Base-by-base conservation (phyloP, 164 flowering plant species). In the Taxillus chinensis region DNA sequence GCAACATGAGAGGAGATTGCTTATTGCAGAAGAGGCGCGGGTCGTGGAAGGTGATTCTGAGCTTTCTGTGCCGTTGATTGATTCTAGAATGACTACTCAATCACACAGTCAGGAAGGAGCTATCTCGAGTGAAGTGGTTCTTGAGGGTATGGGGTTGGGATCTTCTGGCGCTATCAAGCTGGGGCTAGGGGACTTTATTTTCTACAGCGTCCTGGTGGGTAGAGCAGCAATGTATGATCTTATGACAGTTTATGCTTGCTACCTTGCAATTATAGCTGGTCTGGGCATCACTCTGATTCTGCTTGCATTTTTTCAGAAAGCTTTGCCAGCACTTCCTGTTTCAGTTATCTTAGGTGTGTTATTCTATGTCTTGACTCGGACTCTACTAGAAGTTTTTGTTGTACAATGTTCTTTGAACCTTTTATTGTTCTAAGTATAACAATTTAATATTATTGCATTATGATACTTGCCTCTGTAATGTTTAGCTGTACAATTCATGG, bases 191-290 rank as follows among this genome's bases (percentile, higher is more conserved):
- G 99, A 93, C 78, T 93, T 93, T 58, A 89, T 93, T 67, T 93
- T 93, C 74, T 93, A 93, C 73, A 90, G 97, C 65, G 97, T 93
- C 53, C 73, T 93, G 65, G 99, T 93, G 68, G 99, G 97, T 17
- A 81, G 97, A 69, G 97, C 99, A 7, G 96, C 99, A 43, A 95
- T 89, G 97, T 91, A 87, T 67, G 97, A 91, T 73, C 79, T 78
- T 73, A 95, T 85, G 96, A 86, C 96, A 0, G 97, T 95, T 14
- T 91, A 95, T 76, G 97, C 99, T 7, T 95, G 97, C 66, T 95
- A 95, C 70, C 92, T 95, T 69, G 96, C 99, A 41, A 87, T 95
- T 49, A 77, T 95, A 53, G 97, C 97, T 55, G 99, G 97, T 63
- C 93, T 95, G 59, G 97, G 97, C 40, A 63, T 89, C 61, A 95